Evolutionary conservation across 441 rosid genomes (phyloP), one percentile per base, ranked within the genome.

Genomic region (Adansonia gregorii): DNA sequence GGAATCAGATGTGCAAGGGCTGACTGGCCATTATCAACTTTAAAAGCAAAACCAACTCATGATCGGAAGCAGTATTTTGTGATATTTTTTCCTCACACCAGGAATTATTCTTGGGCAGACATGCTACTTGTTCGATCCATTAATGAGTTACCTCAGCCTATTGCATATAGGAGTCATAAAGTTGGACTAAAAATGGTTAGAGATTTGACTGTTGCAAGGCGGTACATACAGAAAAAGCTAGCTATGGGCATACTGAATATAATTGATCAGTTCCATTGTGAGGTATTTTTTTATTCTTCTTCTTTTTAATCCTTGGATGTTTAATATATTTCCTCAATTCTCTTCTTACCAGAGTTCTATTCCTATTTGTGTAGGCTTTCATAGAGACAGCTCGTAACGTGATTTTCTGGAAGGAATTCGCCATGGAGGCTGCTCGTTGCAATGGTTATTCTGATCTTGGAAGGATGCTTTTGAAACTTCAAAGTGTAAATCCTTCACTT

Each of bases 101-200:
- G 92, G 85, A 94, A 94, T 85, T 93, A 97, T 87, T 97, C 98
- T n/a, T 94, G 97, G 98, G 98, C 95, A 10, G 99, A 97, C 87
- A 93, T 87, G 91, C 88, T 90, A 77, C 97, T 93, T 22, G 97
- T 93, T 39, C 88, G 87, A 56, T 78, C 97, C 49, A 94, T 97
- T 59, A 67, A 82, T 49, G 98, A 95, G 83, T 89, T 83, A 56
- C 99, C 99, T 17, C 87, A 97, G 72, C 99, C 98, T 75, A 97
- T 91, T 70, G 94, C 98, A 6, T 91, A 92, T 78, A 90, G 87
- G 81, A 89, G 89, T 0, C 96, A 95, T 75, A 91, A 88, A 78
- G 78, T 83, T 75, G 99, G 98, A 74, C 81, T 78, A 39, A 94
- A 91, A 80, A 82, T 93, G 90, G 99, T 93, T 76, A 94, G 86